Base-by-base conservation (phyloP, 352 stramenopile species). In the Phytophthora constricta region DNA sequence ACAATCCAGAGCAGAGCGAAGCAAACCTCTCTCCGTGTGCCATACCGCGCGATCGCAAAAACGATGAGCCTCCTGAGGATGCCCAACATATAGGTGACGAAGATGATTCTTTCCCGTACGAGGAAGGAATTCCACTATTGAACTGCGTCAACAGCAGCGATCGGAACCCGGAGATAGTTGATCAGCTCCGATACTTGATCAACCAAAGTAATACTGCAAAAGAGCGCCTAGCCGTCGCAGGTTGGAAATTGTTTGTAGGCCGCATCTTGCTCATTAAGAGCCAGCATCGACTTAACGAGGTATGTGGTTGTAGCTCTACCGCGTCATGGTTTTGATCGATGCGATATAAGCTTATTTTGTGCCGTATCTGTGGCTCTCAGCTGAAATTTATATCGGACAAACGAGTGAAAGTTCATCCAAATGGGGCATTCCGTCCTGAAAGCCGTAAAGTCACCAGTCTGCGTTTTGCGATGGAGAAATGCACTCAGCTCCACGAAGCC, bases 241-340 rank as follows among this genome's bases (percentile, higher is more conserved):
- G 81, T 10, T 91, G 83, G 83, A 46, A 72, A 26, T 64, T 86
- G 19, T 62, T 91, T 39, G 37, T 90, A n/a, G 76, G 27, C 34
- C 66, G 75, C 33, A 25, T 88, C 22, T 60, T 65, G 31, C 60
- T 63, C 8, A 7, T 70, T 16, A 37, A 62, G 4, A 58, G 60
- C 13, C 66, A 81, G 23, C 67, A 69, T 16, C 75, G 79, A 14
- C 69, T 91, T 19, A 66, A 84, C 4, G 74, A 70, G 59, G 82
- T 90, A 70, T 34, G 4, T 23, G 5, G 25, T 43, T 22, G n/a
- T 28, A 26, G 17, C 31, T 27, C 5, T 51, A 17, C 41, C 16
- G 31, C 39, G 16, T 13, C 48, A 33, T 22, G 13, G 31, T 11
- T 11, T 13, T 37, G 31, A 37, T 11, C 13, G 13, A 37, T 41